These are phyloP conservation scores for Microbotryum silenes-acaulis DNA, from an alignment of 1,284 basidiomycete species.

Conservation along the genomic window DNA sequence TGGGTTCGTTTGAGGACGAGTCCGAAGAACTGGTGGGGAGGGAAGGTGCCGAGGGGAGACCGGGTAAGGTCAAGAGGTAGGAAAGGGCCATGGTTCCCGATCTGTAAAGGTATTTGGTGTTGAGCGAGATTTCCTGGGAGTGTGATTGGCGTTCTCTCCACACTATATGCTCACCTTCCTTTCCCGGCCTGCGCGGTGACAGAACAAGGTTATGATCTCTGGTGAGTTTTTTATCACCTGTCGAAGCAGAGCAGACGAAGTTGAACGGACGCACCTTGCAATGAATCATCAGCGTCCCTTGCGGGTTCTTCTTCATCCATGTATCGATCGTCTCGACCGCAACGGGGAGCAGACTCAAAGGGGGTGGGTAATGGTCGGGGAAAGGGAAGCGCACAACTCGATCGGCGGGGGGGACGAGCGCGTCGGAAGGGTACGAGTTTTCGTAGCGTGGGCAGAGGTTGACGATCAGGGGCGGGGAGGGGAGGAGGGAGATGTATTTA, in stretches of 20 bases:
- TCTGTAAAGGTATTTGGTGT: not conserved
- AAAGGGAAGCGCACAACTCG: slow-evolving; percentile 36
- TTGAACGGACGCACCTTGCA: slow-evolving; percentile 51
- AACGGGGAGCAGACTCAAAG: slow-evolving; percentile 67
- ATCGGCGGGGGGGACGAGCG: slow-evolving; percentile 53
- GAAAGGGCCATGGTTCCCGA: not conserved
- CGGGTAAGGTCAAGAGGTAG: slow-evolving; percentile 18
- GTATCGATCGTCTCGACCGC: slow-evolving; percentile 65
- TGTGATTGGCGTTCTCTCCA: no score
- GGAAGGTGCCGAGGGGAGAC: slow-evolving; percentile 5
- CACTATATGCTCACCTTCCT: slow-evolving; percentile 6
- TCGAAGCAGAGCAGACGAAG: not conserved
- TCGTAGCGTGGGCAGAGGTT: slow-evolving; percentile 54
- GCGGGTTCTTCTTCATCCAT: slow-evolving; percentile 63
- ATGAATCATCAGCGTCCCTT: slow-evolving; percentile 72
- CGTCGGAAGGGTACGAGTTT: slow-evolving; percentile 45
- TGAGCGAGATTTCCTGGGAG: not conserved
- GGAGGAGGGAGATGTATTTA: not conserved
- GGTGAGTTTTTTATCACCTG: not conserved
- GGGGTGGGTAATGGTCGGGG: slow-evolving; percentile 52
- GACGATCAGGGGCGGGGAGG: slow-evolving; percentile 55
- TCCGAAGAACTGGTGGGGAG: not conserved
- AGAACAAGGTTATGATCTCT: not conserved
- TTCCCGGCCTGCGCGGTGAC: slow-evolving; percentile 24
- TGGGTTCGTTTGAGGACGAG: not conserved